Evolutionary conservation across 495 filamentous ascomycete genomes (phyloP).

Genomic region (Penicillium robsamsonii): DNA sequence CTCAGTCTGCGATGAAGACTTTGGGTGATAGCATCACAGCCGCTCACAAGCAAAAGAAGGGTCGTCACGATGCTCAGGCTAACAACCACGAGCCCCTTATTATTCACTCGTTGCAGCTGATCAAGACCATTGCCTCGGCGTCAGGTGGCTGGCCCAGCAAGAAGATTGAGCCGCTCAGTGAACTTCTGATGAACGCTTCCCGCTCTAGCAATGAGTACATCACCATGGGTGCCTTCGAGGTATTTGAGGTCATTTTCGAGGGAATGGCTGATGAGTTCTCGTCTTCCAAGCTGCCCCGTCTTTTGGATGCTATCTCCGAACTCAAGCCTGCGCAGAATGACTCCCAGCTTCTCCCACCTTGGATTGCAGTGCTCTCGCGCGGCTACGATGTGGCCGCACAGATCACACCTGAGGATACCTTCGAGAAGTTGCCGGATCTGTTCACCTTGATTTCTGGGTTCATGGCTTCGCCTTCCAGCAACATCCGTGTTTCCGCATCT

Average conservation of each 20-base stretch:
- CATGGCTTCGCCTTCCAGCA: conserved; percentile 80
- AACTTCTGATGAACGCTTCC: conserved; percentile 82
- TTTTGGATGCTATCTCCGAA: conserved; percentile 84
- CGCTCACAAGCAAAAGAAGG: conserved; percentile 66
- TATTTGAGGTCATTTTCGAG: conserved; percentile 93
- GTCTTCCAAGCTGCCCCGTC: conserved; percentile 80
- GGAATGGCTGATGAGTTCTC: conserved; percentile 84
- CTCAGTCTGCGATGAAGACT: conserved; percentile 77
- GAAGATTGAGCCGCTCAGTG: conserved; percentile 89
- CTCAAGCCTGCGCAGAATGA: conserved; percentile 87
- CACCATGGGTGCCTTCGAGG: conserved; percentile 91
- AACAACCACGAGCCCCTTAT: conserved; percentile 73
- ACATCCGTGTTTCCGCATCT: conserved; percentile 88
- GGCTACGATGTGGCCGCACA: conserved; percentile 93
- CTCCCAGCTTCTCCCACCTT: conserved; percentile 87
- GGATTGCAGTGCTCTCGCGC: conserved; percentile 91
- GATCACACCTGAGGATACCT: conserved; percentile 80
- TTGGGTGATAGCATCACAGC: conserved; percentile 65
- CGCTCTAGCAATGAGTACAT: conserved; percentile 88
- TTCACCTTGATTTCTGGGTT: conserved; percentile 76
- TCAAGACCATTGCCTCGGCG: conserved; percentile 80
- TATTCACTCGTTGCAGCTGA: conserved; percentile 86
- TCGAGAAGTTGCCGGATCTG: conserved; percentile 77
- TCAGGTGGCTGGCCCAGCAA: conserved; percentile 96
- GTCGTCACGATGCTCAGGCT: conserved; percentile 41